Evolutionary conservation across 306 rosid species (phyloP), one percentile per base, ranked within the genome.

Genomic region (Prunus kanzakura): DNA sequence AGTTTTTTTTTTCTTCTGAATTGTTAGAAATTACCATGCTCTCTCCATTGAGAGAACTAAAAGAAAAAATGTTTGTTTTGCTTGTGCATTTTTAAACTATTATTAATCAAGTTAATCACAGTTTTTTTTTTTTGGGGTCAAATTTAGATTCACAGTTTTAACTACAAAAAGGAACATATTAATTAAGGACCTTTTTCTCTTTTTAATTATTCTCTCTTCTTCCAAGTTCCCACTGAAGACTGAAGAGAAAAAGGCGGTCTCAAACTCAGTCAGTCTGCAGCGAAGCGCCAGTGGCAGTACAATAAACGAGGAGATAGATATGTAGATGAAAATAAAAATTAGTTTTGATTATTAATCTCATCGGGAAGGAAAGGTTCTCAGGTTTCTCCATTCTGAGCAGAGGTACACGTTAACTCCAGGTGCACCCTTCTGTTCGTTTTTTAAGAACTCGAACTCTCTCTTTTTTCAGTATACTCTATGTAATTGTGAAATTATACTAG

Each of bases 351-450:
- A 13, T 11, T 32, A 64, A 54, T 68, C 78, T 82, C 87, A 82
- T 89, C 57, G 43, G 66, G 66, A 62, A 61, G 6, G 66, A 61
- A 61, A 61, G 11, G 43, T 16, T 62, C 43, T 38, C 9, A 7
- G 43, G 9, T 38, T 38, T 27, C 32, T 25, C 35, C 14, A 51
- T 60, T 60, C 19, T 23, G 1, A 25, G 30, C 8, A 25, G 19
- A 60, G 35, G 74, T 80, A 83, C 89, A 88, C 92, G 91, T 85
- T 84, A 87, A 81, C 85, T 75, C 88, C 80, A 67, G 46, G 73
- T 85, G 76, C 79, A 77, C 62, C 20, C 41, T 67, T 54, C 60
- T 55, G 25, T 2, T 54, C 22, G 0, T 51, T 15, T 16, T 51
- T 51, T 51, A 14, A 14, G 9, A 15, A 52, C 30, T 38, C 8